Percentiles rank a stretch among this genome's conserved stretches.
Conservation (phyloP, 2,329 filamentous ascomycete genomes). For the Thermomyces lanuginosus region DNA sequence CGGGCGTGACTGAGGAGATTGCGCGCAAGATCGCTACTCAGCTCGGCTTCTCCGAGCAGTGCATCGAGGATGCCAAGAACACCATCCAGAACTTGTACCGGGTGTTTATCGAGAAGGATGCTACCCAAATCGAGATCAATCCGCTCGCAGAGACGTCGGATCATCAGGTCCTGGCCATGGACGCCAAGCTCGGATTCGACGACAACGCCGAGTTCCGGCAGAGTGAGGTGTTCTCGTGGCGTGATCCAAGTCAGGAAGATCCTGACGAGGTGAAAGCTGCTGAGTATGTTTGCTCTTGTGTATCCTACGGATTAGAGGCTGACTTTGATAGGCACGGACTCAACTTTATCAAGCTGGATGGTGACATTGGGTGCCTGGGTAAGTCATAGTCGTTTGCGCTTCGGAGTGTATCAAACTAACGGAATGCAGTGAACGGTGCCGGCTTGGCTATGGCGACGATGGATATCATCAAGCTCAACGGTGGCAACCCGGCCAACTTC, state of each 20-base stretch:
- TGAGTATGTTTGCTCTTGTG: constrained; percentile 39
- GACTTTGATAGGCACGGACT: constrained; percentile 42
- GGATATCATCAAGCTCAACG: constrained; percentile 99
- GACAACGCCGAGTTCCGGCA: constrained; percentile 98
- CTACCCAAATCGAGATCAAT: constrained; percentile 99
- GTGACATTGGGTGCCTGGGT: constrained; percentile 87
- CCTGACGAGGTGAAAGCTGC: constrained; percentile 94
- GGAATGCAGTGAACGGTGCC: constrained; percentile 65
- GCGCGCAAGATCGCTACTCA: constrained; percentile 76
- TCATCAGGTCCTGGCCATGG: constrained; percentile 97
- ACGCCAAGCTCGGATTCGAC: constrained; percentile 96
- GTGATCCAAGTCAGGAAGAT: constrained; percentile 91
- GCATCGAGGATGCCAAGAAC: constrained; percentile 84
- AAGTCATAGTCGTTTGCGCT: constrained; percentile 9
- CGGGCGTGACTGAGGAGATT: constrained; percentile 88
- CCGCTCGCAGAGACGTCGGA: constrained; percentile 95
- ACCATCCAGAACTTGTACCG: constrained; percentile 98
- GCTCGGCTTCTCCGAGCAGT: constrained; percentile 95
- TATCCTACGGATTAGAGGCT: background rate
- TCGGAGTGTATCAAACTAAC: too few relatives aligned
- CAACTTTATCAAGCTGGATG: constrained; percentile 99
- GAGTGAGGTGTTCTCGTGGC: constrained; percentile 87
- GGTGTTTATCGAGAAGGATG: constrained; percentile 96
- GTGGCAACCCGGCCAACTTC: constrained; percentile 93
- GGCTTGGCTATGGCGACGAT: constrained; percentile 99